Percentiles rank a stretch among this genome's conserved stretches.
phyloP scores from a whole-genome alignment of 768 basidiomycete species.

The Mycena venus region DNA sequence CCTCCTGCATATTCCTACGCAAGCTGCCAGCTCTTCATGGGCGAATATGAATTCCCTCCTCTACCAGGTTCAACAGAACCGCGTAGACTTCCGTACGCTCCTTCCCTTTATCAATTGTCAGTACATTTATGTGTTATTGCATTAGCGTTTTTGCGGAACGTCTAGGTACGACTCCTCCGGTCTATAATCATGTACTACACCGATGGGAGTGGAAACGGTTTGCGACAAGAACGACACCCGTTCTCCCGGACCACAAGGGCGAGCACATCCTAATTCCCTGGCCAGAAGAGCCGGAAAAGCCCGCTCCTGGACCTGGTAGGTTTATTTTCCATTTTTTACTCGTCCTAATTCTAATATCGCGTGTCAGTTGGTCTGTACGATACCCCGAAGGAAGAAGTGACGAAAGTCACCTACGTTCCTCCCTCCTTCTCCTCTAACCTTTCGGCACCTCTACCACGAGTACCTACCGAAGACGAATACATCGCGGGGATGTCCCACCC shows the following conservation, averaged over 20 bases:
- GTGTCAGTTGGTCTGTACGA: constrained; percentile 72
- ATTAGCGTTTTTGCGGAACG: constrained; percentile 84
- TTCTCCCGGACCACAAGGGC: constrained; percentile 58
- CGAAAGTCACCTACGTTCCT: constrained; percentile 78
- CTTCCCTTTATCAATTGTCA: not conserved
- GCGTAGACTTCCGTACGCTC: constrained; percentile 60
- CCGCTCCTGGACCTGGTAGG: constrained; percentile 60
- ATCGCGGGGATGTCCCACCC: constrained; percentile 71
- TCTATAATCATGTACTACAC: constrained; percentile 67
- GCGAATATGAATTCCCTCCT: constrained; percentile 72
- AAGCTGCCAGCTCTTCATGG: constrained; percentile 83
- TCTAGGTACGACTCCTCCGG: constrained; percentile 69
- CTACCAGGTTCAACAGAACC: constrained; percentile 51
- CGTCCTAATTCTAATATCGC: not conserved
- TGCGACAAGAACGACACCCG: constrained; percentile 74
- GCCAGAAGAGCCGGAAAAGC: constrained; percentile 68
- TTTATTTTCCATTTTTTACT: not conserved
- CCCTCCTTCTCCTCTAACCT: constrained; percentile 62
- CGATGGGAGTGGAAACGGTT: constrained; percentile 82
- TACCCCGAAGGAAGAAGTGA: constrained; percentile 71
- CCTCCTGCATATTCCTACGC: constrained; percentile 67
- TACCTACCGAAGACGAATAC: constrained; percentile 68
- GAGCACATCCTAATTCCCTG: constrained; percentile 72
- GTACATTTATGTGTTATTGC: constrained; percentile 8
- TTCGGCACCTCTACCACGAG: constrained; percentile 52